phyloP scores from a whole-genome alignment of 2,329 filamentous ascomycete genomes.

The Ophiosphaerella herpotricha region DNA sequence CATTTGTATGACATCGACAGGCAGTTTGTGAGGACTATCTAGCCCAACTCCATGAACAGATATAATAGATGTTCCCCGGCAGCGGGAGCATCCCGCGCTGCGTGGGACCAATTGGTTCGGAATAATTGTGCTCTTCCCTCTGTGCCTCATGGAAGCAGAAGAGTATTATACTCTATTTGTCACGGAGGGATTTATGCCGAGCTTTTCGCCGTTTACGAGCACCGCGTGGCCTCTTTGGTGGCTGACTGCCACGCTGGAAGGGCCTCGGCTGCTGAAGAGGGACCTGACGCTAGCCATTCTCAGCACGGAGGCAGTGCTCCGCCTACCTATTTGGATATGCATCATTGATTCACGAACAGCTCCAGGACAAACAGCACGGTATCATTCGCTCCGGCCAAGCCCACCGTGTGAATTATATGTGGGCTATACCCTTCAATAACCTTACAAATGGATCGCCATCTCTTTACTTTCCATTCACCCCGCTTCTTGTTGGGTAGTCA shows the following conservation, averaged over 20 bases:
- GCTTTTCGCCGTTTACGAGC: conserved; percentile 15
- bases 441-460: conserved; percentile 11
- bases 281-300: conserved; percentile 23
- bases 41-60: not conserved
- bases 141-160: no score
- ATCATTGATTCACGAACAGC: conserved; percentile 28
- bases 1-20: not conserved
- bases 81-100: conserved; percentile 5
- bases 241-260: conserved; percentile 16
- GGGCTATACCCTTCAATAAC: conserved; percentile 17
- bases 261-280: conserved; percentile 23
- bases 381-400: conserved; percentile 31
- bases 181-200: conserved; percentile 31
- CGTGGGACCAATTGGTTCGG: conserved; percentile 7
- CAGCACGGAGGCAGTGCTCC: conserved; percentile 23
- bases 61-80: not conserved
- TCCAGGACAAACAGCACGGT: conserved; percentile 33
- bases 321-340: conserved; percentile 18
- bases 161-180: conserved; percentile 8
- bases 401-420: conserved; percentile 29
- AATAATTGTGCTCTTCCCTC: not conserved
- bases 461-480: conserved; percentile 10
- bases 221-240: conserved; percentile 12
- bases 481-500: conserved; percentile 8
- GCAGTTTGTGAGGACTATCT: not conserved